phyloP scores from a whole-genome alignment of 192 early-diverging fungal genomes.

The Coemansia sp. region DNA sequence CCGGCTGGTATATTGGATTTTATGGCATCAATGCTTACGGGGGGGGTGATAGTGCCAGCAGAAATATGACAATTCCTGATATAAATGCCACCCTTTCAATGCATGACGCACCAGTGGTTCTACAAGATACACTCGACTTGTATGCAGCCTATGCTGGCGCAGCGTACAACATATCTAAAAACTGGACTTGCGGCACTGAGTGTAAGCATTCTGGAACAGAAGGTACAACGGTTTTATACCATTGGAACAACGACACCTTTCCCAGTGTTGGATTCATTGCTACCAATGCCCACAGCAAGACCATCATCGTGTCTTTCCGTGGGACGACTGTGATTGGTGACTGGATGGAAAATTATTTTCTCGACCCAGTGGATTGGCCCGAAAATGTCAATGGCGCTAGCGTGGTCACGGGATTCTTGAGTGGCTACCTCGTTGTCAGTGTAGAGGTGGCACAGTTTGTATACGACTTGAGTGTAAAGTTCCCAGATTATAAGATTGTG shows the following conservation, averaged over 20 bases:
- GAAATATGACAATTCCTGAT: neutral
- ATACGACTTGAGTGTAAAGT: conserved; percentile 11
- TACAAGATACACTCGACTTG: conserved; percentile 10
- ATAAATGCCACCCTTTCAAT: neutral
- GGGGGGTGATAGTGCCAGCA: neutral
- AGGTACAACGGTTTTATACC: conserved; percentile 20
- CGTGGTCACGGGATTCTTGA: conserved; percentile 33
- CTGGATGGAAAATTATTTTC: conserved; percentile 18
- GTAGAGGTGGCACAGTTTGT: conserved; percentile 3
- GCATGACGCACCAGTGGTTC: neutral
- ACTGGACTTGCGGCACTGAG: conserved; percentile 30
- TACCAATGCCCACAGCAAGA: conserved; percentile 11
- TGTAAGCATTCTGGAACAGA: conserved; percentile 23
- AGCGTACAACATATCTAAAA: conserved; percentile 17
- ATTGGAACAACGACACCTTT: conserved; percentile 15
- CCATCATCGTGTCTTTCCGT: conserved; percentile 28
- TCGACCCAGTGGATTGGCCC: conserved; percentile 13
- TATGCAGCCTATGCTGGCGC: conserved; percentile 41
- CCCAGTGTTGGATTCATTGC: conserved; percentile 36
- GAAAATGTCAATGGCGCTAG: conserved; percentile 4
- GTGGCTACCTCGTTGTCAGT: conserved; percentile 22
- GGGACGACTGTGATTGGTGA: conserved; percentile 16
- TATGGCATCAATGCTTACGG: neutral
- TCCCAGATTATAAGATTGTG: conserved; percentile 32
- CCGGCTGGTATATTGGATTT: neutral